Percentiles rank a stretch among this genome's conserved stretches.
These are phyloP conservation scores for Eucalyptus globulus DNA, from an alignment of 345 rosid species.

Conservation along the genomic window DNA sequence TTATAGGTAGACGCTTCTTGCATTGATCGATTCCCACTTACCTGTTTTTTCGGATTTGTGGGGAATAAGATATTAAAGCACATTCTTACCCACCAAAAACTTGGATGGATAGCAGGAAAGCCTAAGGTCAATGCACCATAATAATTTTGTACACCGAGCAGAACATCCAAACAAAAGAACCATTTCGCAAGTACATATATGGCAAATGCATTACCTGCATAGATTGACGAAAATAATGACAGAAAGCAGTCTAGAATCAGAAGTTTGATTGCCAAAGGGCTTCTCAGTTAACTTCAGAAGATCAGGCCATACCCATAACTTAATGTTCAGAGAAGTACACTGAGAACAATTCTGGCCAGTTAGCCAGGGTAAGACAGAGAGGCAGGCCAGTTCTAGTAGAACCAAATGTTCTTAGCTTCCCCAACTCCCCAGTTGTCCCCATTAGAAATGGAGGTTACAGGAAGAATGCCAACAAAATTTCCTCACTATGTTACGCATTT, in stretches of 20 bases:
- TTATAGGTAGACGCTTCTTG: not conserved
- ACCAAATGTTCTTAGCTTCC: not conserved
- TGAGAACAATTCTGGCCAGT: not conserved
- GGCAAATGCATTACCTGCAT: not conserved
- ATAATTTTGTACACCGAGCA: not conserved
- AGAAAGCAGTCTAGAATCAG: not conserved
- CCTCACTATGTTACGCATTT: not conserved
- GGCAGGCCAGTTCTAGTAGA: not conserved
- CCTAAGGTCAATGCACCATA: not conserved
- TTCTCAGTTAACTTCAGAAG: not conserved
- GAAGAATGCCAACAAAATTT: not conserved
- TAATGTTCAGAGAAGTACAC: not conserved
- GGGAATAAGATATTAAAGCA: not conserved
- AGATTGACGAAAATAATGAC: not conserved
- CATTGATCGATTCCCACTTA: not conserved
- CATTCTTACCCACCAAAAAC: not conserved
- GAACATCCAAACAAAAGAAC: not conserved
- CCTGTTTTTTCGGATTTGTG: not conserved
- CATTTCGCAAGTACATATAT: not conserved
- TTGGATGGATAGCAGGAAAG: not conserved
- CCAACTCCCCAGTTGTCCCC: not conserved
- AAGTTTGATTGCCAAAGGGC: not conserved
- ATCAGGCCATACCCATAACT: not conserved
- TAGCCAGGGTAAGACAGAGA: not conserved
- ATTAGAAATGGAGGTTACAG: not conserved